phyloP scores from a whole-genome alignment of 768 basidiomycete genomes.

The Lactarius quietus region DNA sequence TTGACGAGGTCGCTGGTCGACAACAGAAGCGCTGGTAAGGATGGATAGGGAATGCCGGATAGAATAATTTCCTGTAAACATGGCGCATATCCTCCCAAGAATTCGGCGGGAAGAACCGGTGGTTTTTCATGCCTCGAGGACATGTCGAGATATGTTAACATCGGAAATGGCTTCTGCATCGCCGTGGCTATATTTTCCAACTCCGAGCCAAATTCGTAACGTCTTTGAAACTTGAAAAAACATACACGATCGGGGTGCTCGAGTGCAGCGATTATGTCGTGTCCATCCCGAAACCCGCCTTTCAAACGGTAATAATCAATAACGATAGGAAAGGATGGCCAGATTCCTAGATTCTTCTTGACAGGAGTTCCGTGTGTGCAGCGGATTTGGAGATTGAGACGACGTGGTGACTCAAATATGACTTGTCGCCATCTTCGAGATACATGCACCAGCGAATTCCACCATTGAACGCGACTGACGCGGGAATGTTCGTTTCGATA shows the following conservation, averaged over 20 bases:
- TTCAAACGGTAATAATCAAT: not conserved
- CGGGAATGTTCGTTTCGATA: slow-evolving; percentile 65
- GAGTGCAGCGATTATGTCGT: not conserved
- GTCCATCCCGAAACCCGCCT: not conserved
- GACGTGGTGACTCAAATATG: not conserved
- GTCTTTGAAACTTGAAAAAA: not conserved
- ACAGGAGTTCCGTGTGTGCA: not conserved
- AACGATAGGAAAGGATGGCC: not conserved
- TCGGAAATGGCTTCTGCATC: not conserved
- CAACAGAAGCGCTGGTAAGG: not conserved
- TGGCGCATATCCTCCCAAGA: not conserved
- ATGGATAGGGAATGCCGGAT: not conserved
- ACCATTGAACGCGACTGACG: not conserved
- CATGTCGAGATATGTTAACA: not conserved
- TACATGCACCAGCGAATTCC: not conserved
- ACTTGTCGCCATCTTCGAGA: not conserved
- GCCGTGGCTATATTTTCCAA: not conserved
- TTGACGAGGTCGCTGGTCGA: not conserved
- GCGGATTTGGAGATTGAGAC: not conserved
- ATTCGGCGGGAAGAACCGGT: not conserved
- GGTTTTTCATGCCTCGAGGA: not conserved
- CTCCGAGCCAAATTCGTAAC: not conserved
- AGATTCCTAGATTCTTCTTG: not conserved
- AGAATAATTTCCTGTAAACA: not conserved
- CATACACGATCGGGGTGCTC: not conserved